Conservation (phyloP, 2,329 filamentous ascomycete species). For the Tolypocladium cylindrosporum region DNA sequence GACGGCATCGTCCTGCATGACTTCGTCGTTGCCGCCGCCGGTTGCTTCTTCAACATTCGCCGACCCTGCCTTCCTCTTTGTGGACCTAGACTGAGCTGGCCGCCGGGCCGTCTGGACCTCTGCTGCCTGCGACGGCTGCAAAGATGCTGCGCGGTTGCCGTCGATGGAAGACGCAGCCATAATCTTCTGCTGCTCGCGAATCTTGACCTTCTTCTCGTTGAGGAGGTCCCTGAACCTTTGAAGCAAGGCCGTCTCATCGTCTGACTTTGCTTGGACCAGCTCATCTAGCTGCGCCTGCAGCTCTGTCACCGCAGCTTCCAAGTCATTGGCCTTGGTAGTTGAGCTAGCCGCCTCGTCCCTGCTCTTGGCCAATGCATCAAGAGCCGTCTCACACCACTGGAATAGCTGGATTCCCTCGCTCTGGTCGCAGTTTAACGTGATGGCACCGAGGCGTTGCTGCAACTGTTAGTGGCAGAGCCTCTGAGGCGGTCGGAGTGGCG, state of each 20-base stretch:
- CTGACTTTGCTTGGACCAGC: slow-evolving; percentile 53
- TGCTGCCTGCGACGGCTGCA: slow-evolving; percentile 13
- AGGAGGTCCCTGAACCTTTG: slow-evolving; percentile 61
- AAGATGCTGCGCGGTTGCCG: slow-evolving; percentile 17
- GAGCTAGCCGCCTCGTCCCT: slow-evolving; percentile 31
- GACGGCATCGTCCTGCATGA: slow-evolving; percentile 38
- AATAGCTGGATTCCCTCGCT: slow-evolving; percentile 54
- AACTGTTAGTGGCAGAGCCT: slow-evolving; percentile 10
- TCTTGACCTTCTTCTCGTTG: slow-evolving; percentile 74
- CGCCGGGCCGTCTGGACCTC: slow-evolving; percentile 15
- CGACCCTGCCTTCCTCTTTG: slow-evolving; percentile 39
- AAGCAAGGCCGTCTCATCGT: slow-evolving; percentile 56
- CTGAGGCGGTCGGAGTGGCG: slow-evolving; percentile 12
- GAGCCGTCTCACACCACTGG: slow-evolving; percentile 58
- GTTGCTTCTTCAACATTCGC: slow-evolving; percentile 30
- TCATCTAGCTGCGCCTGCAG: slow-evolving; percentile 56
- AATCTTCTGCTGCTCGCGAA: slow-evolving; percentile 60
- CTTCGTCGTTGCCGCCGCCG: slow-evolving; percentile 32
- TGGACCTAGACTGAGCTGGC: slow-evolving; percentile 26
- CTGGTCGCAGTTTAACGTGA: slow-evolving; percentile 45
- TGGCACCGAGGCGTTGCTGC: slow-evolving; percentile 59
- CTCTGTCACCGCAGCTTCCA: slow-evolving; percentile 46
- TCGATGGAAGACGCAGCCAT: slow-evolving; percentile 33
- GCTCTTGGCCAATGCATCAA: slow-evolving; percentile 35
- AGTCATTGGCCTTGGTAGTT: slow-evolving; percentile 29